phyloP scores from a whole-genome alignment of 768 basidiomycete species.

The Boletellus sp. region DNA sequence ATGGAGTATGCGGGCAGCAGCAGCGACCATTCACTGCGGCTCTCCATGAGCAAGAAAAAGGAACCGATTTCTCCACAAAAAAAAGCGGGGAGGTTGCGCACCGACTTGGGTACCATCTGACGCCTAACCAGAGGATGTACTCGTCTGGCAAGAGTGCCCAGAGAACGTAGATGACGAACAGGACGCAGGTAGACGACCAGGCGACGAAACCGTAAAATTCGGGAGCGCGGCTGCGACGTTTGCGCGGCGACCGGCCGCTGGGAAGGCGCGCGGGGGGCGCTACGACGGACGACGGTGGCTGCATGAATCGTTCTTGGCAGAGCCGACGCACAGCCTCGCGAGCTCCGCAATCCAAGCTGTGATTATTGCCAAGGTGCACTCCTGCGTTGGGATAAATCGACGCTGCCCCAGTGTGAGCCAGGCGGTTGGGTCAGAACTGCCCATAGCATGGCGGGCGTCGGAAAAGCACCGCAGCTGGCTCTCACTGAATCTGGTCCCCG shows the following conservation, averaged over 20 bases:
- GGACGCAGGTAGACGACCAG: constrained; percentile 70
- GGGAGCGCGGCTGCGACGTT: constrained; percentile 62
- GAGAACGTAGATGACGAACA: constrained; percentile 66
- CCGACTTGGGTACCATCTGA: constrained; percentile 89
- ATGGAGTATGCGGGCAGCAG: constrained; percentile 77
- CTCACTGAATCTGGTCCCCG: background rate
- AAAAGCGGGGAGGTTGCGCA: constrained; percentile 29
- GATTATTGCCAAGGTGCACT: too few relatives aligned
- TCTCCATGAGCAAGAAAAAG: too few relatives aligned
- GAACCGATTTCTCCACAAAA: background rate
- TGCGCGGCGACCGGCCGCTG: constrained; percentile 36
- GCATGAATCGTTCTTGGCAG: constrained; percentile 8
- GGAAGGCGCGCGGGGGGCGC: constrained; percentile 44
- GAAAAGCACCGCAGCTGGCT: too few relatives aligned
- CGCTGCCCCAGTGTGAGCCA: constrained; percentile 17
- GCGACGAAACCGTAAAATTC: constrained; percentile 93
- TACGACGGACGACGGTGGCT: constrained; percentile 37
- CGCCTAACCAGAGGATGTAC: constrained; percentile 60
- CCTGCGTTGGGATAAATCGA: too few relatives aligned
- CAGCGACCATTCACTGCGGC: constrained; percentile 83
- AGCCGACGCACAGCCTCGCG: constrained; percentile 14
- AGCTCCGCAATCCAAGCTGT: constrained; percentile 15
- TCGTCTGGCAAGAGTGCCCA: constrained; percentile 81
- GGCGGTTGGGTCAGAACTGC: background rate
- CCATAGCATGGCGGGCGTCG: too few relatives aligned